Evolutionary conservation across 1,284 basidiomycete genomes (phyloP).

Genomic region (Tilletia horrida): DNA sequence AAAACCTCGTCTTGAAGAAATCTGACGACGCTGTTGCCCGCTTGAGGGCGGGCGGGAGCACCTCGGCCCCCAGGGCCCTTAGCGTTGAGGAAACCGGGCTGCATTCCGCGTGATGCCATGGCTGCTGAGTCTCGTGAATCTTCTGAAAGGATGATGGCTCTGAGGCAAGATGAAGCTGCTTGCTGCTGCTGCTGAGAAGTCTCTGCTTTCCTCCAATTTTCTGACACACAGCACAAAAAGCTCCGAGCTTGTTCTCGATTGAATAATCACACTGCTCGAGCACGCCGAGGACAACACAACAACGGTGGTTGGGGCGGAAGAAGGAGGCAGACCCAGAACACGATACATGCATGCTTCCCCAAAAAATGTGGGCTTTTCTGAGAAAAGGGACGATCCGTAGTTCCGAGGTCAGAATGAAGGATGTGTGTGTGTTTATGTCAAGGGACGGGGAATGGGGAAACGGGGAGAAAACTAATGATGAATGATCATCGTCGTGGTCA

Average conservation of each 20-base stretch:
- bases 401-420: too few relatives aligned
- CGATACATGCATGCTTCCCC: background rate
- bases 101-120: slow-evolving; percentile 14
- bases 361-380: background rate
- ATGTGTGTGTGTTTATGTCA: too few relatives aligned
- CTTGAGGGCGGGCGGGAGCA: background rate
- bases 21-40: background rate
- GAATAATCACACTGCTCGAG: too few relatives aligned
- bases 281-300: too few relatives aligned
- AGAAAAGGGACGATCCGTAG: too few relatives aligned
- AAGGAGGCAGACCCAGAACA: too few relatives aligned
- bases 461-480: background rate
- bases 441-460: background rate
- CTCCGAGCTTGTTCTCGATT: background rate
- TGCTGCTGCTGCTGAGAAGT: background rate
- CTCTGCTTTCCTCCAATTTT: background rate
- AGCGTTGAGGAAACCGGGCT: slow-evolving; percentile 11
- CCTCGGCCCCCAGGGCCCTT: background rate
- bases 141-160: background rate
- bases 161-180: background rate
- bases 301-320: too few relatives aligned
- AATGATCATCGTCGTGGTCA: slow-evolving; percentile 1
- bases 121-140: background rate
- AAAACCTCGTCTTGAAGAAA: slow-evolving; percentile 5
- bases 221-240: background rate